A percentile compares a stretch with the other conserved stretches of the same genome.
Conservation (phyloP, 306 rosid genomes). For the Quercus gilva region DNA sequence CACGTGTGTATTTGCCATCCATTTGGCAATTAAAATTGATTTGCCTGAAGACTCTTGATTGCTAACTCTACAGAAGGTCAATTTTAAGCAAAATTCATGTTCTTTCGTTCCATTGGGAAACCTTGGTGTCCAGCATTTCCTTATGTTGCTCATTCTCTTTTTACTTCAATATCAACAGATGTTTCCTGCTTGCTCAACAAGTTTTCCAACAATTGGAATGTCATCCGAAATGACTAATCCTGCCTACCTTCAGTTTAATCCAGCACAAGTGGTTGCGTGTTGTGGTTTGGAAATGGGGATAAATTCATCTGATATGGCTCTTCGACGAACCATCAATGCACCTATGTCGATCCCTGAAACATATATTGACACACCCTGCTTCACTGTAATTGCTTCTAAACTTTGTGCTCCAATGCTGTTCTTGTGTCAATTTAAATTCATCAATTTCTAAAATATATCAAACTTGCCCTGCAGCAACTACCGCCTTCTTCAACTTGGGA, state of each 20-base stretch:
- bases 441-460: conserved; percentile 6
- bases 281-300: conserved; percentile 58
- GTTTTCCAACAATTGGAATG: conserved; percentile 55
- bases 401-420: background rate
- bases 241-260: conserved; percentile 57
- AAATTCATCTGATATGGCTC: conserved; percentile 46
- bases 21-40: background rate
- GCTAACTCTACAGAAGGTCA: no score
- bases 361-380: conserved; percentile 61
- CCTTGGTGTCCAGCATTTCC: background rate
- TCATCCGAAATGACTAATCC: conserved; percentile 51
- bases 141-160: conserved; percentile 19
- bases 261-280: conserved; percentile 47
- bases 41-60: background rate
- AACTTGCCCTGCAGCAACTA: conserved; percentile 45
- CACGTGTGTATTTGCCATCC: background rate
- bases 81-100: background rate
- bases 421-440: conserved; percentile 1
- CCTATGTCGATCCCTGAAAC: conserved; percentile 62
- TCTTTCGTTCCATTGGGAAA: background rate
- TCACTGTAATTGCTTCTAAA: conserved; percentile 45
- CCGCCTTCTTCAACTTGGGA: conserved; percentile 61
- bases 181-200: conserved; percentile 48
- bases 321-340: conserved; percentile 55
- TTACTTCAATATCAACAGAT: conserved; percentile 44